Conservation (phyloP, 2,329 filamentous ascomycete species). For the Diplocarpon mali region DNA sequence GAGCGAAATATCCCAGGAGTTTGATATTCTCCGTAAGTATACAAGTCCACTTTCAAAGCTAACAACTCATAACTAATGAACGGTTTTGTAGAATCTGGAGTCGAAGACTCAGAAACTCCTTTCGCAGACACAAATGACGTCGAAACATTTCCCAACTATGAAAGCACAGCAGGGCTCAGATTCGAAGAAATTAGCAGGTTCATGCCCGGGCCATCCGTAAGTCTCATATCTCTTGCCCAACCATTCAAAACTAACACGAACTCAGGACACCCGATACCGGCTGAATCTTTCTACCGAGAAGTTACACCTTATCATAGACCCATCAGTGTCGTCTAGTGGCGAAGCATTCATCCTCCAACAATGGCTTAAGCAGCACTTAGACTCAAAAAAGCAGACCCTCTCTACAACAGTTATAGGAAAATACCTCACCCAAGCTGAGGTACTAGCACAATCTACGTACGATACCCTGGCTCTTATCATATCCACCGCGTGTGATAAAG, state of each 20-base stretch:
- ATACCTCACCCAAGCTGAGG: conserved; percentile 16
- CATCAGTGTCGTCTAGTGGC: conserved; percentile 5
- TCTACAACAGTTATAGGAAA: background rate
- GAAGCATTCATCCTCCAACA: conserved; percentile 7
- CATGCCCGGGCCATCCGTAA: conserved; percentile 21
- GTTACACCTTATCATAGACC: conserved; percentile 13
- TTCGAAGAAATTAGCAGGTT: conserved; percentile 22
- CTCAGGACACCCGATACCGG: conserved; percentile 16
- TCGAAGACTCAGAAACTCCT: conserved; percentile 4
- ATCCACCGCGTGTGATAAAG: conserved; percentile 9
- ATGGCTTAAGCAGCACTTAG: conserved; percentile 12
- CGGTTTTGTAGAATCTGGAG: conserved; percentile 1
- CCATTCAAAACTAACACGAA: conserved; percentile 8
- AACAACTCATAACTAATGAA: background rate
- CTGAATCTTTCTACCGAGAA: conserved; percentile 16
- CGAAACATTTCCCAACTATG: conserved; percentile 26
- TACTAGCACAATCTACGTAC: conserved; percentile 12
- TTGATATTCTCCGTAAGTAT: conserved; percentile 24
- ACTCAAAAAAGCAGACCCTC: conserved; percentile 2
- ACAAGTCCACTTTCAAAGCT: too few species aligned
- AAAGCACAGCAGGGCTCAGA: conserved; percentile 12
- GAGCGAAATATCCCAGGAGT: conserved; percentile 12
- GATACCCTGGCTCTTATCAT: conserved; percentile 17
- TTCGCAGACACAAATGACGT: conserved; percentile 25
- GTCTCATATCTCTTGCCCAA: conserved; percentile 2